phyloP scores from a whole-genome alignment of 2,329 filamentous ascomycete genomes.

The Eutypa lata region DNA sequence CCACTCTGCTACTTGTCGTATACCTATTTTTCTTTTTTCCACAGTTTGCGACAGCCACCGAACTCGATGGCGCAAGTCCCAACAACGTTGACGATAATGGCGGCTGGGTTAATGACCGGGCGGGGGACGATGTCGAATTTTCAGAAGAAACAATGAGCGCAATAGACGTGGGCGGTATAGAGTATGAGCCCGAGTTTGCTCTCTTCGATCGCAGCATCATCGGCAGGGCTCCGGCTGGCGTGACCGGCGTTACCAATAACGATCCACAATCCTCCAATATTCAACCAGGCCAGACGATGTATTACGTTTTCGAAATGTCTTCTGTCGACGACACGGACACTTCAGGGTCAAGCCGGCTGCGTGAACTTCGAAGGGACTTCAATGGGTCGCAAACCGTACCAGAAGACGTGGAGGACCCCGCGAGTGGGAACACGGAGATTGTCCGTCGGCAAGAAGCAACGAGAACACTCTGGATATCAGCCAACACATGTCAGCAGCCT shows the following conservation, averaged over 20 bases:
- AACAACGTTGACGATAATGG: constrained; percentile 16
- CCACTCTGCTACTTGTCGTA: constrained; percentile 56
- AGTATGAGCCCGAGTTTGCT: constrained; percentile 60
- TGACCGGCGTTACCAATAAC: constrained; percentile 63
- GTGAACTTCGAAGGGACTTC: constrained; percentile 23
- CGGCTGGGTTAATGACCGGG: constrained; percentile 15
- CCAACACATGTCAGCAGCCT: constrained; percentile 84
- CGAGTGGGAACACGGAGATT: constrained; percentile 13
- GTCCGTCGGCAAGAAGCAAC: constrained; percentile 27
- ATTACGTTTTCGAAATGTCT: constrained; percentile 61
- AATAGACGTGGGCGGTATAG: constrained; percentile 19
- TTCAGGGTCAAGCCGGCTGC: constrained; percentile 8
- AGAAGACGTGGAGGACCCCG: constrained; percentile 15
- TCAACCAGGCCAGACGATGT: constrained; percentile 56
- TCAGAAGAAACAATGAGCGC: constrained; percentile 10
- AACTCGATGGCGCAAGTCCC: constrained; percentile 32
- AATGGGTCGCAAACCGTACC: constrained; percentile 12
- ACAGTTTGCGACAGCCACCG: constrained; percentile 60
- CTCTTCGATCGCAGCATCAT: constrained; percentile 61
- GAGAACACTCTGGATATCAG: constrained; percentile 70
- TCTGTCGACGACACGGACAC: constrained; percentile 43
- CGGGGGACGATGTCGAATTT: constrained; percentile 8
- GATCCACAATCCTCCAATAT: constrained; percentile 57
- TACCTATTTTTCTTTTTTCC: constrained; percentile 59
- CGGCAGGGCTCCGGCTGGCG: constrained; percentile 54